These are phyloP conservation scores for Oryza coarctata DNA, from an alignment of 176 grass and related monocot genomes.

Conservation along the genomic window DNA sequence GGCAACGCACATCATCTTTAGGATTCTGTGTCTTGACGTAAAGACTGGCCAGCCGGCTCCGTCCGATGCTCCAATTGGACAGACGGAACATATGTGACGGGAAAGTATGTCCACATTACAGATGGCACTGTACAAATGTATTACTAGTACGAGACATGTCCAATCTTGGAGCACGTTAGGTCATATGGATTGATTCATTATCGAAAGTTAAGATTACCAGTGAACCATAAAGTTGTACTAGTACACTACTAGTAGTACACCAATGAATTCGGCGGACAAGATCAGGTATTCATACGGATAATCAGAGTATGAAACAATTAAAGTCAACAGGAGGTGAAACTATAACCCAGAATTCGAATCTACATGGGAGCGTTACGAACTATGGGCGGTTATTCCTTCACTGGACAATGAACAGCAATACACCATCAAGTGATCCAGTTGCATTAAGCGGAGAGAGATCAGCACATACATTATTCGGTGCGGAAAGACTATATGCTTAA, in stretches of 20 bases:
- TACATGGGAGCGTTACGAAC: not conserved
- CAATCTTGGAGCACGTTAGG: too few relatives aligned
- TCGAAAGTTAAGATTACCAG: not conserved
- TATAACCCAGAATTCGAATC: not conserved
- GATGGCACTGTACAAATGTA: conserved; percentile 4
- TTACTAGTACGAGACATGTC: not conserved
- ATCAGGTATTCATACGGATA: not conserved
- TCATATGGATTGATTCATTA: not conserved
- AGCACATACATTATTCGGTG: not conserved
- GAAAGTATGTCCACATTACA: not conserved
- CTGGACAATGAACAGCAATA: not conserved
- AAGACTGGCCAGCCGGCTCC: not conserved
- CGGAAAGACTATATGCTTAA: not conserved
- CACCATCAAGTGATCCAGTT: not conserved
- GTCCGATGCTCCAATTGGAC: not conserved
- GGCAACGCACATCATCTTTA: not conserved
- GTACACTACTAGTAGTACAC: too few relatives aligned
- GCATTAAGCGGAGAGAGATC: not conserved
- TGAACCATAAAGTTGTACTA: not conserved
- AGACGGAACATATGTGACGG: not conserved
- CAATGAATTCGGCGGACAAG: not conserved
- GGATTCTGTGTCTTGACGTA: not conserved
- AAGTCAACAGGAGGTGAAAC: not conserved
- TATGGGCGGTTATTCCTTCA: not conserved
- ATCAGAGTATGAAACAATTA: not conserved